Conservation (phyloP, 2,329 filamentous ascomycete species). For the Rhynchosporium secalis region DNA sequence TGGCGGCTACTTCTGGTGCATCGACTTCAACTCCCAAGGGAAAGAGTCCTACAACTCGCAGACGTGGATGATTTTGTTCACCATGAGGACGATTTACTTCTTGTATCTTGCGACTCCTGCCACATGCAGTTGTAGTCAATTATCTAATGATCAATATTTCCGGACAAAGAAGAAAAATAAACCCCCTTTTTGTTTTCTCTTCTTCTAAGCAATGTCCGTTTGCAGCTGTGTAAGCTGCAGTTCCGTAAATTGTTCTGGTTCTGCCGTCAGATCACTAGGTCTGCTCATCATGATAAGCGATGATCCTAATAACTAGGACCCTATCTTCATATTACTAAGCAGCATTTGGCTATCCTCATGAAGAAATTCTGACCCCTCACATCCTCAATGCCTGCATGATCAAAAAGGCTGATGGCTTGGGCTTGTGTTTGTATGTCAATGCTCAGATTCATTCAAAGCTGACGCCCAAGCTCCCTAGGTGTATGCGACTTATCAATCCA, state of each 20-base stretch:
- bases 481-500: background rate
- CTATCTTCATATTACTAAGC: too few relatives aligned
- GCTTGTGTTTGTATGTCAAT: background rate
- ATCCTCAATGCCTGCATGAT: background rate
- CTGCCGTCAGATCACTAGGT: too few relatives aligned
- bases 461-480: background rate
- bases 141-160: conserved; percentile 1
- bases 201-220: too few relatives aligned
- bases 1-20: conserved; percentile 21
- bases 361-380: too few relatives aligned
- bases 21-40: conserved; percentile 33
- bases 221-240: too few relatives aligned
- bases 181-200: too few relatives aligned
- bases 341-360: too few relatives aligned
- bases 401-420: background rate
- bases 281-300: too few relatives aligned
- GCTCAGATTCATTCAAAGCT: background rate
- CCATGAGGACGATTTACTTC: too few relatives aligned
- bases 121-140: conserved; percentile 30
- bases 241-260: too few relatives aligned
- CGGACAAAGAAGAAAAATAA: background rate
- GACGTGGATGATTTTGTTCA: conserved; percentile 32
- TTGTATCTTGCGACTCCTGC: conserved; percentile 29
- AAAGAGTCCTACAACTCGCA: conserved; percentile 38
- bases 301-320: too few relatives aligned